Base-by-base conservation (phyloP, 352 stramenopile genomes). In the Globisporangium splendens region DNA sequence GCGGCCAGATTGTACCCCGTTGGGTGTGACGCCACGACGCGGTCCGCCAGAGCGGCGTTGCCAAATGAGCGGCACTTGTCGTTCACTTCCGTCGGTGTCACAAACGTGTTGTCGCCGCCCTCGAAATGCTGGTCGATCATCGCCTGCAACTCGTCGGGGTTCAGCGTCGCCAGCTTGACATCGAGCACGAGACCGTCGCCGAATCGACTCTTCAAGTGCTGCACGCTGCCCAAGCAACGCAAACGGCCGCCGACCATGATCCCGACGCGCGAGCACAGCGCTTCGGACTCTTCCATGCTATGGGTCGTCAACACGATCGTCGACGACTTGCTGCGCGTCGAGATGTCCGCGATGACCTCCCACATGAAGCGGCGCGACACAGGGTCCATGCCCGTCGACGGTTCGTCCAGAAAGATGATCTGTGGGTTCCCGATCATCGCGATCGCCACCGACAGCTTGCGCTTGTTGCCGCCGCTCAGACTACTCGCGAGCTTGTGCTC, bases 321-420 rank as follows among this genome's bases (percentile, higher is more conserved):
- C 2, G 49, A 41, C 18, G 28, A 15, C 24, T 55, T 55, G 49
- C 28, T 46, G 18, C 49, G 49, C 24, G 24, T 31, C 2, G 24
- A 31, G 24, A 31, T 31, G 24, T 31, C 63, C 3, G 82, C 70
- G 56, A 98, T 97, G 7, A 98, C 89, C 48, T 98, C 86, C 94
- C 94, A 98, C 79, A 98, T 93, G 58, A 90, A 86, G 48, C 94
- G 84, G 15, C 94, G 79, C 1, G 93, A 89, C n/a, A 92, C 83
- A n/a, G n/a, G n/a, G n/a, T n/a, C n/a, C n/a, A n/a, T n/a, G n/a
- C n/a, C n/a, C n/a, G n/a, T n/a, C n/a, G n/a, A n/a, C n/a, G n/a
- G n/a, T n/a, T n/a, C n/a, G n/a, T n/a, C n/a, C n/a, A n/a, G n/a
- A n/a, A n/a, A n/a, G n/a, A n/a, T n/a, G n/a, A n/a, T n/a, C n/a